phyloP scores from a whole-genome alignment of 202 grass and related monocot genomes.

The Elaeis oleifera region DNA sequence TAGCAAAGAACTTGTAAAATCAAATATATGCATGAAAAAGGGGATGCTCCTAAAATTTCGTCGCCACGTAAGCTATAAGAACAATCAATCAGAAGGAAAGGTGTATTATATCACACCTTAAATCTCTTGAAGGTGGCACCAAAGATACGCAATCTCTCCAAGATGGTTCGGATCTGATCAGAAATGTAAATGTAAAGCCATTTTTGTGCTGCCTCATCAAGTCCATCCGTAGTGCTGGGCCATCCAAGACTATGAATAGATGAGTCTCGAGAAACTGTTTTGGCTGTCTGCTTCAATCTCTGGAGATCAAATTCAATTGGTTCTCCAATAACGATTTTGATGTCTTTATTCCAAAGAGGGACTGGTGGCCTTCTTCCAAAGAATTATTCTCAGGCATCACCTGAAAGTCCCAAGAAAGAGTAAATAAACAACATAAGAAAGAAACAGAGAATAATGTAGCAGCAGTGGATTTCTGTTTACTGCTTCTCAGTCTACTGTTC shows the following conservation, averaged over 20 bases:
- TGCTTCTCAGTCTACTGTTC: too few relatives aligned
- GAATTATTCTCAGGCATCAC: constrained; percentile 85
- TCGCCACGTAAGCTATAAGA: too few relatives aligned
- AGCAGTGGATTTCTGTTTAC: too few relatives aligned
- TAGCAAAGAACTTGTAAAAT: too few relatives aligned
- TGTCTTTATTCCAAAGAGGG: constrained; percentile 54
- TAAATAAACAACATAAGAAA: background rate
- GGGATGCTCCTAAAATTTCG: too few relatives aligned
- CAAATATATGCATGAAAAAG: too few relatives aligned
- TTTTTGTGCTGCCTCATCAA: constrained; percentile 48
- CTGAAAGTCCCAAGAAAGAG: constrained; percentile 21
- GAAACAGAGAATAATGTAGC: too few relatives aligned
- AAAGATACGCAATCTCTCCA: constrained; percentile 51
- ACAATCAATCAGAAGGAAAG: too few relatives aligned
- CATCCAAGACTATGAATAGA: constrained; percentile 40
- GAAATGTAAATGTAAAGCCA: constrained; percentile 82
- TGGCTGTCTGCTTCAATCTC: constrained; percentile 56
- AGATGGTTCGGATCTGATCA: constrained; percentile 52
- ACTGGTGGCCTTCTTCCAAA: constrained; percentile 59
- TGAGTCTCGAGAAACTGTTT: constrained; percentile 23
- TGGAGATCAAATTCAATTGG: constrained; percentile 63
- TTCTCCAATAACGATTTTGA: constrained; percentile 60
- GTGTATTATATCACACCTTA: too few relatives aligned
- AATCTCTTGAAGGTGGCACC: too few relatives aligned
- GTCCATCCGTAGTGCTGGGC: constrained; percentile 38